A percentile compares a stretch with the other conserved stretches of the same genome.
These are phyloP conservation scores for Lagenidium giganteum DNA, from an alignment of 352 stramenopile genomes.

Conservation along the genomic window DNA sequence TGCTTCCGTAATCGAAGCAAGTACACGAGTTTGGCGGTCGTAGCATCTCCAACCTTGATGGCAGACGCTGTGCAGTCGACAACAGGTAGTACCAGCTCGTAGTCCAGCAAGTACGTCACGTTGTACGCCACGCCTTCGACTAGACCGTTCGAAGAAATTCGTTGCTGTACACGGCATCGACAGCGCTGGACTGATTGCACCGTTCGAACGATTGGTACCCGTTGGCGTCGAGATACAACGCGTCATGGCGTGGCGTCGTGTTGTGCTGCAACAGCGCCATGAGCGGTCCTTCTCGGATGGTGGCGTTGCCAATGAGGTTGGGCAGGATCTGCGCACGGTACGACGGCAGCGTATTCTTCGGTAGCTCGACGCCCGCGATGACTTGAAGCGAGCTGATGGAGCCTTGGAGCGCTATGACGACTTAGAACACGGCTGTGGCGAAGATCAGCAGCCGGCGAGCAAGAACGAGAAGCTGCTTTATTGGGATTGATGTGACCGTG, in stretches of 20 bases:
- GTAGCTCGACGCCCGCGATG: too few species aligned
- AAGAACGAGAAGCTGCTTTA: too few species aligned
- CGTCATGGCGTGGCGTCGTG: background rate
- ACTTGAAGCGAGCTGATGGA: too few species aligned
- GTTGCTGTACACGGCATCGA: background rate
- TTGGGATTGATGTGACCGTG: too few species aligned
- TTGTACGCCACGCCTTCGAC: background rate
- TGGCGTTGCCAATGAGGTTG: background rate
- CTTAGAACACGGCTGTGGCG: too few species aligned
- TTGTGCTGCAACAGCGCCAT: background rate
- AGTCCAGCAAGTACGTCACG: background rate
- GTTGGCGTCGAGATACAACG: background rate
- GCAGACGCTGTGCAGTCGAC: conserved; percentile 6
- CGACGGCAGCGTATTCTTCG: too few species aligned
- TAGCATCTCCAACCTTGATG: background rate
- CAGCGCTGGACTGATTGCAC: background rate
- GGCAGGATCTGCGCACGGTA: background rate
- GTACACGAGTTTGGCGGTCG: too few species aligned
- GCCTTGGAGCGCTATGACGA: too few species aligned
- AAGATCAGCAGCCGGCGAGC: too few species aligned
- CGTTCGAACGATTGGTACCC: background rate
- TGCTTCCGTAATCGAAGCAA: too few species aligned
- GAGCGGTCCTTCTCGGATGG: background rate
- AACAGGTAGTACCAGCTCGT: conserved; percentile 4
- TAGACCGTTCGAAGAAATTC: background rate